Percentiles rank a stretch among this genome's conserved stretches.
phyloP scores from a whole-genome alignment of 495 filamentous ascomycete species.

The Xylaria telfairii region DNA sequence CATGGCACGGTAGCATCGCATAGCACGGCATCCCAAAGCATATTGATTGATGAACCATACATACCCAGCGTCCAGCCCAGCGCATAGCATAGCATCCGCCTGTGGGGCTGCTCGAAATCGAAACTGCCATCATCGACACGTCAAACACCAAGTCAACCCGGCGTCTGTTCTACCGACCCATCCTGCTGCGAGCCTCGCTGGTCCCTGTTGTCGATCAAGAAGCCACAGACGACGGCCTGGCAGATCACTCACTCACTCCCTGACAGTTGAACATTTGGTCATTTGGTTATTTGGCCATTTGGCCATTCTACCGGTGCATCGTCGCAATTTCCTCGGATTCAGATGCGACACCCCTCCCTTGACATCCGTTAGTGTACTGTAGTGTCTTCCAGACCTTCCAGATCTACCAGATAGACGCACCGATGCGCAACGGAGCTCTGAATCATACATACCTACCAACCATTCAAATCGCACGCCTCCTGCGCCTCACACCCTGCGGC shows the following conservation, averaged over 20 bases:
- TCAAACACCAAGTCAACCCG: constrained; percentile 22
- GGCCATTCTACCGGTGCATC: background rate
- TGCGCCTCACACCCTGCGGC: background rate
- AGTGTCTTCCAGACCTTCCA: background rate
- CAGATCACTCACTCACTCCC: constrained; percentile 20
- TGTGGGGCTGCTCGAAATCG: constrained; percentile 12
- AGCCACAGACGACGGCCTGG: constrained; percentile 32
- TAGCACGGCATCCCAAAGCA: background rate
- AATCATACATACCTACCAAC: background rate
- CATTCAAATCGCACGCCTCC: background rate
- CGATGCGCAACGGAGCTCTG: background rate
- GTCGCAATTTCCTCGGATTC: background rate
- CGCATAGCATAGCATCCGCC: constrained; percentile 14
- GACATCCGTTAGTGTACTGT: no score
- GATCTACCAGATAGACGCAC: background rate
- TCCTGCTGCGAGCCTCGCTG: constrained; percentile 21
- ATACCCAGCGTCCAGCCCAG: no score
- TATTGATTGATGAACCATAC: no score
- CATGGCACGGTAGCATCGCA: constrained; percentile 6
- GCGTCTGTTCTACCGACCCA: constrained; percentile 24
- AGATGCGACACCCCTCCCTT: constrained; percentile 36
- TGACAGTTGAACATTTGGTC: no score
- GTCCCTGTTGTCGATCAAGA: constrained; percentile 36
- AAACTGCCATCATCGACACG: constrained; percentile 6
- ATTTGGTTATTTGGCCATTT: no score